phyloP scores from a whole-genome alignment of 805 yeast genomes.

The Blastobotrys parvus region DNA sequence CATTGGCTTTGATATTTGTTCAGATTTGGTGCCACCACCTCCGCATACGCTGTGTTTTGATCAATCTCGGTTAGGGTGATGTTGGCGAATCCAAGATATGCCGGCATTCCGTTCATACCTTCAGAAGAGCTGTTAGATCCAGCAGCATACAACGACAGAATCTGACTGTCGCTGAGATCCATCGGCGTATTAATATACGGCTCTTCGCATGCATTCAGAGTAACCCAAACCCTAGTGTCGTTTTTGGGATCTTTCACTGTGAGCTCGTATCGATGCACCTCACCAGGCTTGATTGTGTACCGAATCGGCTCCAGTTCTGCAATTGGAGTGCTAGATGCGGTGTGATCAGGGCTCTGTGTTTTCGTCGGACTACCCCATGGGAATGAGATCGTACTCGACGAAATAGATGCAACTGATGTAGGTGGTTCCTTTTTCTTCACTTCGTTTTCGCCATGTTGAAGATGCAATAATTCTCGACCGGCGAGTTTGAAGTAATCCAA shows the following conservation, averaged over 20 bases:
- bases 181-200: conserved; percentile 16
- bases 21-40: conserved; percentile 10
- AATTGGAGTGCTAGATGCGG: conserved; percentile 22
- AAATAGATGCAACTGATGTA: neutral
- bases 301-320: conserved; percentile 12
- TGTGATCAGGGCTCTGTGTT: neutral
- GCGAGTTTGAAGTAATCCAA: too few species aligned
- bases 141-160: neutral
- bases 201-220: conserved; percentile 29
- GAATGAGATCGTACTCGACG: neutral
- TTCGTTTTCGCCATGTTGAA: too few species aligned
- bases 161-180: neutral
- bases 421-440: too few species aligned
- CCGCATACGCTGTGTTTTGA: conserved; percentile 4
- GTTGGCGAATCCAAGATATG: conserved; percentile 22
- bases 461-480: neutral
- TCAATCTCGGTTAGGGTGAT: conserved; percentile 16
- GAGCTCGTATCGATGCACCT: conserved; percentile 20
- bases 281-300: conserved; percentile 28
- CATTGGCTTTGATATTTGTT: conserved; percentile 29
- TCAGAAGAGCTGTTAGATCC: neutral
- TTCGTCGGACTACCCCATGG: neutral
- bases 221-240: conserved; percentile 21
- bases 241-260: neutral
- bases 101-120: neutral